These are phyloP conservation scores for Albizia julibrissin DNA, from an alignment of 306 rosid species.

Conservation along the genomic window DNA sequence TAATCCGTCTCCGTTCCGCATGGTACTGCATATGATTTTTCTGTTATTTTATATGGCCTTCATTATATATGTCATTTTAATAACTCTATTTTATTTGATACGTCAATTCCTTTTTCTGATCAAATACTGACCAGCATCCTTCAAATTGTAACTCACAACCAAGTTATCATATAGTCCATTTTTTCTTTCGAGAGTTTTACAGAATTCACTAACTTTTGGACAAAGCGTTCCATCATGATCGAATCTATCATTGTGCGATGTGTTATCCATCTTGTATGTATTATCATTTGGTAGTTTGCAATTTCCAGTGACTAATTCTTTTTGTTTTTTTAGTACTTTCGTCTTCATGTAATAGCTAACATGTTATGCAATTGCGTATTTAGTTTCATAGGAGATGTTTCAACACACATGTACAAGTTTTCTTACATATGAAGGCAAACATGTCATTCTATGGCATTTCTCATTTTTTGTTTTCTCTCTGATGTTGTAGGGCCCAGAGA, in stretches of 20 bases:
- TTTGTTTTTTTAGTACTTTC: background rate
- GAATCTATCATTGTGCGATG: background rate
- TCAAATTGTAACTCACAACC: background rate
- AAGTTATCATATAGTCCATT: background rate
- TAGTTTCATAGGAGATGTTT: background rate
- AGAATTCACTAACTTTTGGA: background rate
- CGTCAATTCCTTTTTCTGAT: background rate
- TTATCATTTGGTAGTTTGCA: background rate
- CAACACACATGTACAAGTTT: background rate
- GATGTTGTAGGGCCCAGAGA: slow-evolving; percentile 85
- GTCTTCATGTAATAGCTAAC: background rate
- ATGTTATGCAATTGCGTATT: background rate
- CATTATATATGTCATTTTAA: background rate
- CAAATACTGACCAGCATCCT: background rate
- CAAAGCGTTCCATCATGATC: background rate
- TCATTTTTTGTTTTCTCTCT: slow-evolving; percentile 4
- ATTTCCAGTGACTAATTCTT: background rate
- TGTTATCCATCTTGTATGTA: background rate
- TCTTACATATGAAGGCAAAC: background rate
- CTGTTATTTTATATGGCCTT: background rate
- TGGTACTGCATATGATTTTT: background rate
- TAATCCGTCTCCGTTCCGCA: background rate
- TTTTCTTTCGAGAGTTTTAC: background rate
- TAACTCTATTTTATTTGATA: background rate
- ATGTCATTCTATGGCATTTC: background rate